These are phyloP conservation scores for Chaetomium sp. DNA, from an alignment of 2,329 filamentous ascomycete genomes.

Conservation along the genomic window DNA sequence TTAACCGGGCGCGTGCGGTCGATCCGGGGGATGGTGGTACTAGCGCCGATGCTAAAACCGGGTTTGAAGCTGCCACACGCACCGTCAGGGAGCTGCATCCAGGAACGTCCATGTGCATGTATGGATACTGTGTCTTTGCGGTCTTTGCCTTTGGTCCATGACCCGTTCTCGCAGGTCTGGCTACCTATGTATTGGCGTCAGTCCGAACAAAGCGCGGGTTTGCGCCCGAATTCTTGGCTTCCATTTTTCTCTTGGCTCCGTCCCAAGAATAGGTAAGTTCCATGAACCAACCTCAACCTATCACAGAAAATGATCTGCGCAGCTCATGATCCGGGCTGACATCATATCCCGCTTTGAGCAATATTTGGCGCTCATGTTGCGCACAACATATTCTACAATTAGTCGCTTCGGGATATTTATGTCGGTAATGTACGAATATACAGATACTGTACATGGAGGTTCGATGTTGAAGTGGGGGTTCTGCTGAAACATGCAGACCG, in stretches of 20 bases:
- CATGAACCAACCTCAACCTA: constrained; percentile 29
- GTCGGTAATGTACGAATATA: no score
- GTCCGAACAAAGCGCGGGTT: not conserved
- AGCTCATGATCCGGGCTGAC: constrained; percentile 21
- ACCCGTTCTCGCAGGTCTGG: not conserved
- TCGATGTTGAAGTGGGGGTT: not conserved
- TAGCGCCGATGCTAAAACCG: constrained; percentile 3
- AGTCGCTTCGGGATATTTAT: no score
- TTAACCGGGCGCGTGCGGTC: constrained; percentile 19
- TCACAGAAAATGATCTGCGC: constrained; percentile 24
- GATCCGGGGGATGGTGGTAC: not conserved
- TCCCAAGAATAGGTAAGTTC: constrained; percentile 21
- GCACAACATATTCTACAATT: not conserved
- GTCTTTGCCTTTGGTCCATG: not conserved
- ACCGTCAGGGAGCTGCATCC: constrained; percentile 12
- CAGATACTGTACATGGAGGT: no score
- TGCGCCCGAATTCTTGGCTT: constrained; percentile 13
- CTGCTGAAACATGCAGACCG: not conserved
- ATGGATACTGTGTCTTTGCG: not conserved
- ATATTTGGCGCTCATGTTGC: not conserved
- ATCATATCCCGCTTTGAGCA: constrained; percentile 23
- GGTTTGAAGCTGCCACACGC: constrained; percentile 13
- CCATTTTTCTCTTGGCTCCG: constrained; percentile 8
- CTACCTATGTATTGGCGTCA: not conserved
- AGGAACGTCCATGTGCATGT: no score